Conservation (phyloP, 352 stramenopile genomes). For the Phytophthora ramorum region DNA sequence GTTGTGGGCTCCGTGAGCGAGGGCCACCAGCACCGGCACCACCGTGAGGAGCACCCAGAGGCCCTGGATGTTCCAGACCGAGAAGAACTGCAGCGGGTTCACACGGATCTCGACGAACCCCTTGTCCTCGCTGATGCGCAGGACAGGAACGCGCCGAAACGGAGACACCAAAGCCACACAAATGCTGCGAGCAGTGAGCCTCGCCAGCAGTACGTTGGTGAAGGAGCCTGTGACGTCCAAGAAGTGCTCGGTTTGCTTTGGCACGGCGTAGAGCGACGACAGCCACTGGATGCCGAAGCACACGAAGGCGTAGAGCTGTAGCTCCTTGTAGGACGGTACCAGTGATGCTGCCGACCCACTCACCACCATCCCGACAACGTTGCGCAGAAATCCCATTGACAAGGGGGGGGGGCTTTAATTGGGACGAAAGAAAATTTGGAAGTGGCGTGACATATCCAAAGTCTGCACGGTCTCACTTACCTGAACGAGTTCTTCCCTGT, state of each 20-base stretch:
- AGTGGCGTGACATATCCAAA: slow-evolving; percentile 5
- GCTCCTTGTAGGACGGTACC: slow-evolving; percentile 39
- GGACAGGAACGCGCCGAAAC: slow-evolving; percentile 81
- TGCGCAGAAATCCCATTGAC: slow-evolving; percentile 48
- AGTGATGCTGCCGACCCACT: slow-evolving; percentile 38
- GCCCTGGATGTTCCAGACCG: slow-evolving; percentile 84
- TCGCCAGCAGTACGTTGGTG: slow-evolving; percentile 74
- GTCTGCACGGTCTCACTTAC: not conserved
- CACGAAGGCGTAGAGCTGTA: slow-evolving; percentile 59
- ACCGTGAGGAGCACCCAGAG: slow-evolving; percentile 85
- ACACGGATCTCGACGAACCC: slow-evolving; percentile 72
- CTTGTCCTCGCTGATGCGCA: slow-evolving; percentile 78
- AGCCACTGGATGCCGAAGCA: slow-evolving; percentile 73
- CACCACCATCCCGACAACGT: slow-evolving; percentile 49
- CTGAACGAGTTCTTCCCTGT: not conserved
- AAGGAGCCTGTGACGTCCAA: slow-evolving; percentile 84
- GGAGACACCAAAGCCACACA: slow-evolving; percentile 80
- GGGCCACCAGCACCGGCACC: slow-evolving; percentile 66
- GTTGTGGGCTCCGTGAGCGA: slow-evolving; percentile 40
- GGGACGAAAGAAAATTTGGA: not conserved
- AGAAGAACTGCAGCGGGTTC: slow-evolving; percentile 75
- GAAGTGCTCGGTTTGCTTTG: slow-evolving; percentile 74
- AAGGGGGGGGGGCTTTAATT: not conserved
- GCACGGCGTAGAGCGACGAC: slow-evolving; percentile 66
- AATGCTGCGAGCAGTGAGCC: slow-evolving; percentile 62